Evolutionary conservation across 2,329 filamentous ascomycete species (phyloP).

Genomic region (Fusarium tanahbumbuense): DNA sequence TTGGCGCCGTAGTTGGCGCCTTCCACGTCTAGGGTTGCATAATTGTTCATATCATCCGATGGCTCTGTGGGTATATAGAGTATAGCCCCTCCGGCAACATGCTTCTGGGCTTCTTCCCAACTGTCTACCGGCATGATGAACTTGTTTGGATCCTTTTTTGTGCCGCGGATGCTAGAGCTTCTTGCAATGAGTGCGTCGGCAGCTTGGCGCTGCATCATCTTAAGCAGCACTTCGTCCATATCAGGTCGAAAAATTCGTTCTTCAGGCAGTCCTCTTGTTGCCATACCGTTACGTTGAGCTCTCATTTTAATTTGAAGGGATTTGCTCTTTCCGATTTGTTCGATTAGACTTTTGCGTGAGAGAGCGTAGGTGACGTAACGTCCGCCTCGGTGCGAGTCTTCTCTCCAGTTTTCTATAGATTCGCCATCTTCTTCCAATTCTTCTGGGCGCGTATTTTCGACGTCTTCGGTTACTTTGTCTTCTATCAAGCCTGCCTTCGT

Average conservation of each 20-base stretch:
- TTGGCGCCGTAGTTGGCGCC: constrained; percentile 50
- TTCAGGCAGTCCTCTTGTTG: neutral
- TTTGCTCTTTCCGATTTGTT: constrained; percentile 30
- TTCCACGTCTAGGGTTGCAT: constrained; percentile 59
- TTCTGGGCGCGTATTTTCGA: neutral
- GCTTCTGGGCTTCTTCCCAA: constrained; percentile 58
- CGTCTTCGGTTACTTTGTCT: neutral
- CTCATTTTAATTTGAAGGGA: constrained; percentile 24
- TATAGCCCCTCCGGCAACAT: constrained; percentile 58
- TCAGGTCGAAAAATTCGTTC: constrained; percentile 57
- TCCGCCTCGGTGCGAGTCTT: constrained; percentile 13
- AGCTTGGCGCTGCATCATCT: constrained; percentile 61
- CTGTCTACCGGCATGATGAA: constrained; percentile 54
- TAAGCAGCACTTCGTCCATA: constrained; percentile 66
- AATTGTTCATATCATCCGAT: constrained; percentile 49
- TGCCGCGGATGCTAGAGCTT: constrained; percentile 20
- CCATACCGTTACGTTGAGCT: constrained; percentile 46
- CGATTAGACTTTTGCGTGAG: constrained; percentile 47
- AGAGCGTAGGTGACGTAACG: constrained; percentile 44
- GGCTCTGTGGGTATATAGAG: constrained; percentile 54
- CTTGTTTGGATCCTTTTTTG: constrained; percentile 45
- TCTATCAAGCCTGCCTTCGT: neutral
- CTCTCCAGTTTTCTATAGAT: neutral
- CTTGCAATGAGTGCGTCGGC: constrained; percentile 57
- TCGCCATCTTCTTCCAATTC: neutral